These are phyloP conservation scores for Eudorina sp. DNA, from an alignment of 139 green algal species.

Conservation along the genomic window DNA sequence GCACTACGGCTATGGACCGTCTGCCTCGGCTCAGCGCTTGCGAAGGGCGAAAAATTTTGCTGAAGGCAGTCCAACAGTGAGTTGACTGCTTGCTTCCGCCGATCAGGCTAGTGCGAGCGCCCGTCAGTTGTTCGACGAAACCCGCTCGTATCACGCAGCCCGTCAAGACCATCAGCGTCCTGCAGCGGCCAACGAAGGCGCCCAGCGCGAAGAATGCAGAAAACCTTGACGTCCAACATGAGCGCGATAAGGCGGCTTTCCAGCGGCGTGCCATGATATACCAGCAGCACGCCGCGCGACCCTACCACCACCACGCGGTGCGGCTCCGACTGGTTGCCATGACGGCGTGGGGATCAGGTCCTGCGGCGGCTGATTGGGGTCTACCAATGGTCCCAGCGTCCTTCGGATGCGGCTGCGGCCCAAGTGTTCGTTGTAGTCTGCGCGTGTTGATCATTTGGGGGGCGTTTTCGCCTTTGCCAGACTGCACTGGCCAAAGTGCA, in stretches of 20 bases:
- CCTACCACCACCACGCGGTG: constrained; percentile 46
- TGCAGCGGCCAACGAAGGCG: constrained; percentile 7
- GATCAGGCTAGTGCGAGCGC: not conserved
- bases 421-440: no score
- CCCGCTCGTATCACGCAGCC: constrained; percentile 15
- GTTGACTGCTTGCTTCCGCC: not conserved
- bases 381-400: no score
- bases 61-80: constrained; percentile 26
- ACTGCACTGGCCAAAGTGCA: no score
- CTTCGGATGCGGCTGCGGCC: no score
- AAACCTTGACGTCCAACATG: constrained; percentile 49
- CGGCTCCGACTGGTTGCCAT: no score
- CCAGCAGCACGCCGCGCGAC: not conserved
- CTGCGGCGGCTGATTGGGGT: no score
- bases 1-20: not conserved
- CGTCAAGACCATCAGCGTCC: constrained; percentile 37
- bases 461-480: no score
- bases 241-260: constrained; percentile 41
- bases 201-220: constrained; percentile 44
- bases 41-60: not conserved
- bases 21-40: not conserved
- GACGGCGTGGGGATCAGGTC: no score
- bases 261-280: constrained; percentile 31
- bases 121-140: constrained; percentile 4
- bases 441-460: no score